Evolutionary conservation across 1,284 basidiomycete species (phyloP), one percentile per base, ranked within the genome.

Genomic region (Trichosporon ovoides): DNA sequence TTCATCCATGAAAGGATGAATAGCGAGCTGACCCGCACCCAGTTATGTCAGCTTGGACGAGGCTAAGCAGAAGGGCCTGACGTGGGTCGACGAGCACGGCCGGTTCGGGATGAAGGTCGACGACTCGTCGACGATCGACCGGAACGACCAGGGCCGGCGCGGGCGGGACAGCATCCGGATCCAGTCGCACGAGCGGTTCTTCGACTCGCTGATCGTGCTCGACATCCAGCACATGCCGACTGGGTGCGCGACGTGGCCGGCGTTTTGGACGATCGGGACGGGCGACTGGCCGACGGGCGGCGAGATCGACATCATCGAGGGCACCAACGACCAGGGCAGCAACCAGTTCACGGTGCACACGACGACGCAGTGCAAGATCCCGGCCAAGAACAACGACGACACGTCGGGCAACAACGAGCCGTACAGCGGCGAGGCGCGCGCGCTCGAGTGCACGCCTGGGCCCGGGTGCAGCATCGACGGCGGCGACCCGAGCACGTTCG

Each of bases 251-350:
- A 73, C 74, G 66, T 86, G 85, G 85, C 85, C 85, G 7, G 85
- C 85, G 11, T 86, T 82, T 66, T 87, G 85, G 85, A 83, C 84
- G 28, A 65, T 82, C 34, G 84, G 82, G 46, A 62, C 78, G 50
- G 64, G 68, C 33, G 80, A 83, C 59, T 92, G 89, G 89, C 89
- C 89, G 5, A 67, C 68, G 3, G 79, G 79, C 0, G 89, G 89
- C 38, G 89, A 93, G 77, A 91, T 93, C 46, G 91, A 93, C 75
- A 90, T 91, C 59, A 80, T 91, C 24, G 91, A 93, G 77, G 61
- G 57, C 33, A 55, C 52, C 56, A 84, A 89, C 69, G 53, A 40
- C 24, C 16, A 52, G 18, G 18, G 48, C 20, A 14, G 2, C 16
- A 62, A 62, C 57, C 49, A 38, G 38, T 34, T 57, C 34, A 56